Evolutionary conservation across 2,329 filamentous ascomycete species (phyloP).

Genomic region (Fusarium keratoplasticum): DNA sequence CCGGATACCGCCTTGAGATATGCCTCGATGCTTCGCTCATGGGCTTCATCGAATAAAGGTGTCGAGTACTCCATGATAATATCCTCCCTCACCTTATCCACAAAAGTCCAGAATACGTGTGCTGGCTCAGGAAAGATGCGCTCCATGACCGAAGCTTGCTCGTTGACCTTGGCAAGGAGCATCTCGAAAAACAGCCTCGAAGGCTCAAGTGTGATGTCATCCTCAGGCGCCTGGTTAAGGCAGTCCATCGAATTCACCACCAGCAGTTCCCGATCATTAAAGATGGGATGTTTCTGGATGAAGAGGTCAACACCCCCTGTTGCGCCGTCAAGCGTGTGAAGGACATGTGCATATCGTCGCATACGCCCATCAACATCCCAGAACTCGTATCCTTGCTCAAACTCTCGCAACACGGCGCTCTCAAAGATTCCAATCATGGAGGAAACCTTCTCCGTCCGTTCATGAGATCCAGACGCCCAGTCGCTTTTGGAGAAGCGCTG

Average conservation of each 20-base stretch:
- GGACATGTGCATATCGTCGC: slow-evolving; percentile 87
- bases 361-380: slow-evolving; percentile 91
- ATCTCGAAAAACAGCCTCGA: slow-evolving; percentile 84
- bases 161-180: slow-evolving; percentile 80
- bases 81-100: slow-evolving; percentile 86
- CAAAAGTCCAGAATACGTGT: slow-evolving; percentile 79
- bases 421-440: slow-evolving; percentile 87
- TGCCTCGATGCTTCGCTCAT: slow-evolving; percentile 77
- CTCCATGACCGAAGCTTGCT: slow-evolving; percentile 83
- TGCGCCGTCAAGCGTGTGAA: slow-evolving; percentile 85
- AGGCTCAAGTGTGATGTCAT: slow-evolving; percentile 81
- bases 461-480: slow-evolving; percentile 77
- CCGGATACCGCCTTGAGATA: slow-evolving; percentile 91
- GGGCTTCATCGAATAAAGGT: slow-evolving; percentile 86
- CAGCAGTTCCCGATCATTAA: slow-evolving; percentile 77
- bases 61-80: slow-evolving; percentile 89
- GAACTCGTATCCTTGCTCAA: slow-evolving; percentile 90
- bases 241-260: slow-evolving; percentile 81
- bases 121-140: slow-evolving; percentile 81
- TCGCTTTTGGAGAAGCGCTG: slow-evolving; percentile 84
- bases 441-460: slow-evolving; percentile 77
- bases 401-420: slow-evolving; percentile 89
- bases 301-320: slow-evolving; percentile 84
- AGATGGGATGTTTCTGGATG: slow-evolving; percentile 87
- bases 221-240: slow-evolving; percentile 73